Evolutionary conservation across 1,284 basidiomycete species (phyloP), one percentile per base, ranked within the genome.

Genomic region (Marasmius fiardii): DNA sequence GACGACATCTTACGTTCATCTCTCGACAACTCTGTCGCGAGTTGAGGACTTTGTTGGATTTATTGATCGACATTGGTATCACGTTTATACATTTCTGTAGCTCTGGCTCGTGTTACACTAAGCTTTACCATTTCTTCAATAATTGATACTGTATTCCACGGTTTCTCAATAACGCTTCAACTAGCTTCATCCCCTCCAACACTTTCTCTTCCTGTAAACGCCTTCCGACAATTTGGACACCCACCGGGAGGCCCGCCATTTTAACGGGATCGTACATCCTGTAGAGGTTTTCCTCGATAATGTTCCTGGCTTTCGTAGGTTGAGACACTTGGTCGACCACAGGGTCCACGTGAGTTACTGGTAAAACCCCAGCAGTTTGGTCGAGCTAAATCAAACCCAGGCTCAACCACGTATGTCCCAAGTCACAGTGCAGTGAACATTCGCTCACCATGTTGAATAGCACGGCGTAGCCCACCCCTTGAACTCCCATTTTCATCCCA

Each of bases 191-290:
- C 1, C 69, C 79, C 59, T 72, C 79, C 57, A 78, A 59, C 16
- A 79, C 77, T 26, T 80, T 81, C 69, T 90, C 87, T 57, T 90
- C 88, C 57, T 88, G 80, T 47, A 80, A 77, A 14, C 77, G 72
- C 51, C 72, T 71, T 0, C 82, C 82, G 2, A 85, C 77, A 3
- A 88, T 66, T 67, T 89, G 85, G 31, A 90, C 74, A 0, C 83
- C 86, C 0, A 90, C 75, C 0, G 88, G 86, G 41, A 90, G 70
- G 0, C 85, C 86, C 18, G 78, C 70, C 86, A 88, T 89, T 61
- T 75, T 75, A 0, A 64, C 56, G 1, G 83, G 71, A 60, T 88
- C 77, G 64, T 89, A 90, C 47, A 81, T 71, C 24, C 65, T 67
- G 59, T 75, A 75, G 58, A 72, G 72, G 33, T 71, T 73, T 4